Evolutionary conservation across 1,284 basidiomycete genomes (phyloP), one percentile per base, ranked within the genome.

Genomic region (Tilletia caries): DNA sequence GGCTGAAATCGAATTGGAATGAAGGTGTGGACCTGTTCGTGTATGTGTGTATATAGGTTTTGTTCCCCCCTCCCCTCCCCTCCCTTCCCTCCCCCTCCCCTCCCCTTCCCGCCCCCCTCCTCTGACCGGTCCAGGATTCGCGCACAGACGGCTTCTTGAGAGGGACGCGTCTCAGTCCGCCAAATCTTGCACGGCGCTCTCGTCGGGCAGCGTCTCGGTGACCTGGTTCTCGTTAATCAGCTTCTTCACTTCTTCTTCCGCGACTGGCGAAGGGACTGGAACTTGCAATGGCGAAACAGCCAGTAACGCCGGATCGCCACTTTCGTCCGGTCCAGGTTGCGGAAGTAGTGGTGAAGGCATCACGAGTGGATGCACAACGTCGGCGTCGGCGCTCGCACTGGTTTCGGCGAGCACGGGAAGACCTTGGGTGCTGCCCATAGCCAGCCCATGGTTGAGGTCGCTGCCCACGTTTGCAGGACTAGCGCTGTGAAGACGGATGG

Each of bases 181-280:
- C 37, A 62, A 29, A 3, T 62, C 33, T 13, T 37, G 29, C 18
- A 62, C 58, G 3, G 58, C 29, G 58, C 58, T 62, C 2, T n/a
- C 58, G 29, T 20, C 18, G 12, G 58, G 58, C 27, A 62, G 15
- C 32, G 18, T n/a, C 32, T 37, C 23, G 4, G 58, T 62, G 18
- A 62, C 58, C 58, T 62, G 58, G 18, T 34, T 34, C 4, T 62
- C 58, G 29, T 62, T 29, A 23, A 62, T 62, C 2, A 62, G 58
- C 8, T 37, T 18, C 27, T 34, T 18, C 27, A 37, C 58, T 5
- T 62, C 58, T 33, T 62, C 58, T 34, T 32, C 29, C 58, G 58
- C 20, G 15, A 33, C 58, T 15, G 58, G 15, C 18, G 27, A 20
- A 62, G 29, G 29, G 3, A 18, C 15, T 3, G 32, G 2, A 15